A percentile compares a stretch with the other conserved stretches of the same genome.
Evolutionary conservation across 2,329 filamentous ascomycete genomes (phyloP).

Genomic region (Stenocarpella maydis): DNA sequence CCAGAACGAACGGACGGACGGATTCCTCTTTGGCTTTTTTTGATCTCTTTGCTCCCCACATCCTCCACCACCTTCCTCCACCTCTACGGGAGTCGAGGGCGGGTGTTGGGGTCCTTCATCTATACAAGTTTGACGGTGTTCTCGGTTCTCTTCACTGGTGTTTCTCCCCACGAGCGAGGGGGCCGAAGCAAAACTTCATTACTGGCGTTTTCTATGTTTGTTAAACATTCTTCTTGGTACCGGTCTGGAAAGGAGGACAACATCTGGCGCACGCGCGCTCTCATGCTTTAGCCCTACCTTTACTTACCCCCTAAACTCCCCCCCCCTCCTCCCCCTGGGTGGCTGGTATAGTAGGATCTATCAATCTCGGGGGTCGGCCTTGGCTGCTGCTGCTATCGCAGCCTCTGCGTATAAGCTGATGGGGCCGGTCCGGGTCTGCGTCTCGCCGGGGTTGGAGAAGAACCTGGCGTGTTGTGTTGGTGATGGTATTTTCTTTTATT

Average conservation of each 20-base stretch:
- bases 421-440: neutral
- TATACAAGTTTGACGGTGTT: neutral
- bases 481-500: too few species aligned
- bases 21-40: neutral
- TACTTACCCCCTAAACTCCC: too few species aligned
- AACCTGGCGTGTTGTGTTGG: too few species aligned
- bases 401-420: neutral
- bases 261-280: too few species aligned
- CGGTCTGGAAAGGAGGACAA: neutral
- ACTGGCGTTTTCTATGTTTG: slow-evolving; percentile 7
- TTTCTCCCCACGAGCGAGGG: neutral
- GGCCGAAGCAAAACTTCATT: neutral
- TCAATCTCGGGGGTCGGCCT: neutral
- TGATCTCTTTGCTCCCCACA: neutral
- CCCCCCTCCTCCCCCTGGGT: too few species aligned
- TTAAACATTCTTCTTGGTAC: too few species aligned
- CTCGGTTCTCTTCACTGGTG: too few species aligned
- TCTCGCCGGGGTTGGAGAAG: neutral
- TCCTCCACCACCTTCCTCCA: too few species aligned
- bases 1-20: neutral
- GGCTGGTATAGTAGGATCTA: neutral
- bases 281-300: neutral
- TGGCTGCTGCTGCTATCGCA: neutral
- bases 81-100: neutral
- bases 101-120: neutral